phyloP scores from a whole-genome alignment of 345 rosid genomes.

The Gossypium arboreum region DNA sequence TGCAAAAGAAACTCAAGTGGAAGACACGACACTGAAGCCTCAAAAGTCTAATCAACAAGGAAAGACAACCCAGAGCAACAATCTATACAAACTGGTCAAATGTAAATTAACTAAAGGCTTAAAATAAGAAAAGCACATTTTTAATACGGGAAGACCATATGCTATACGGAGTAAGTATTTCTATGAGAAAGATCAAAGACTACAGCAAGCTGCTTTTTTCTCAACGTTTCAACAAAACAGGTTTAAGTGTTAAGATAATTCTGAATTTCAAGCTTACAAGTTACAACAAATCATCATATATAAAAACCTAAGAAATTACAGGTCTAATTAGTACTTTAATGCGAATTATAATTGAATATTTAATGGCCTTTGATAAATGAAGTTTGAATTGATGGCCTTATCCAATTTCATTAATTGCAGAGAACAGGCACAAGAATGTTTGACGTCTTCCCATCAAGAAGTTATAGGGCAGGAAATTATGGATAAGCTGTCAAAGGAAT shows the following conservation, averaged over 20 bases:
- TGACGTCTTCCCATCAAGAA: not conserved
- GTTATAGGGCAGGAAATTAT: not conserved
- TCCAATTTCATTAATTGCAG: not conserved
- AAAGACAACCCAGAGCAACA: no score
- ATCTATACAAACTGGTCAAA: not conserved
- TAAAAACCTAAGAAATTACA: not conserved
- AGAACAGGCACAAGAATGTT: not conserved
- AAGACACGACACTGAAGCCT: not conserved
- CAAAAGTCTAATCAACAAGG: not conserved
- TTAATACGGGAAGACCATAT: not conserved
- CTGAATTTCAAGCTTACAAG: not conserved
- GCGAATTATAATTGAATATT: not conserved
- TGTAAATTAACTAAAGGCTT: not conserved
- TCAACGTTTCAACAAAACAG: conserved; percentile 3
- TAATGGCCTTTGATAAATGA: conserved; percentile 4
- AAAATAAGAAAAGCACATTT: not conserved
- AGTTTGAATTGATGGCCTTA: not conserved
- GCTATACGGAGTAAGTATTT: not conserved
- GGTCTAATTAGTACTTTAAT: not conserved
- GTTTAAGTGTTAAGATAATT: not conserved
- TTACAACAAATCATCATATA: not conserved
- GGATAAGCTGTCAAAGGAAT: not conserved
- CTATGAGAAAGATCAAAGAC: not conserved
- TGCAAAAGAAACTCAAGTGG: conserved; percentile 10
- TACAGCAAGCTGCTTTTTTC: not conserved